phyloP scores from a whole-genome alignment of 371 early-diverging fungal species.

The Lichtheimia hyalospora region DNA sequence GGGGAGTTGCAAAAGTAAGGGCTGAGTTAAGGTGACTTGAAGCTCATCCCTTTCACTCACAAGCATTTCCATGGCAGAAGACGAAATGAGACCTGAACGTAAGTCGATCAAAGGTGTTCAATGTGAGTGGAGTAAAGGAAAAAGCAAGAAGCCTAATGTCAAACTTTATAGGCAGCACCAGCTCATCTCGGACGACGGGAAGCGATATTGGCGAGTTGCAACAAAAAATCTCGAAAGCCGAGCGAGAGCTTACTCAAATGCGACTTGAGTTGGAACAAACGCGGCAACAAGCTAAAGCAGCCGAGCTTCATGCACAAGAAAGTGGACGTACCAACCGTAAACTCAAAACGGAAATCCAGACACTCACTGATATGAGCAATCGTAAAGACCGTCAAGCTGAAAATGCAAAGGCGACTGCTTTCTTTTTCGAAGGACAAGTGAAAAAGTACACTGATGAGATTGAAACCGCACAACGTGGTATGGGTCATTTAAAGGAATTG shows the following conservation, averaged over 20 bases:
- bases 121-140: not conserved
- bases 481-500: slow-evolving; percentile 45
- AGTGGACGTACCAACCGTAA: slow-evolving; percentile 50
- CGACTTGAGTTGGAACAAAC: slow-evolving; percentile 42
- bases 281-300: slow-evolving; percentile 47
- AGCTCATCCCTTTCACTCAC: not conserved
- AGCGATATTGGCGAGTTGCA: slow-evolving; percentile 53
- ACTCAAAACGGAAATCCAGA: slow-evolving; percentile 49
- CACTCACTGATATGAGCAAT: slow-evolving; percentile 51
- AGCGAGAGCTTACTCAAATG: slow-evolving; percentile 35
- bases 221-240: slow-evolving; percentile 45
- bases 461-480: slow-evolving; percentile 45
- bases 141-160: not conserved
- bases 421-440: slow-evolving; percentile 54
- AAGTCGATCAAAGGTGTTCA: not conserved
- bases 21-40: not conserved
- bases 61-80: slow-evolving; percentile 8
- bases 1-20: slow-evolving; percentile 3
- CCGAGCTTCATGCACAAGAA: slow-evolving; percentile 46
- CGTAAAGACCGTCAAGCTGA: slow-evolving; percentile 55
- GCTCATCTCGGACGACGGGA: slow-evolving; percentile 36
- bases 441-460: slow-evolving; percentile 55
- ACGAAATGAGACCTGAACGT: slow-evolving; percentile 9
- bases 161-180: slow-evolving; percentile 7
- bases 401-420: slow-evolving; percentile 52